Evolutionary conservation across 2,329 filamentous ascomycete genomes (phyloP).

Genomic region (Macrophomina tecta): DNA sequence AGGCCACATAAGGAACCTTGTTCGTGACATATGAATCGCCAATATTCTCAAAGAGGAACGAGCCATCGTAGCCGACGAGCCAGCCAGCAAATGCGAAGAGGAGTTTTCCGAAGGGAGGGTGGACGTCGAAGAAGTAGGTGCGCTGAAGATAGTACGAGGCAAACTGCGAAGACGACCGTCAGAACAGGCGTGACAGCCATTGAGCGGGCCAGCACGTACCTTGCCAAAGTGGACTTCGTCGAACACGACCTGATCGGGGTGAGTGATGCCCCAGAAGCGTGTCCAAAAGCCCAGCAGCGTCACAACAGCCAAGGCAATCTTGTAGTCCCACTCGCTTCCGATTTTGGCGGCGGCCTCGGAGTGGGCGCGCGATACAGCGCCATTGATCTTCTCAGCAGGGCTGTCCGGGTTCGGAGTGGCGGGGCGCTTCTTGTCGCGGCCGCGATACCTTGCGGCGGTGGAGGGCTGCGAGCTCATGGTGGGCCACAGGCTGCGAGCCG

Average conservation of each 20-base stretch:
- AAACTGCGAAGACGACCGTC: conserved; percentile 45
- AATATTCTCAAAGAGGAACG: conserved; percentile 99
- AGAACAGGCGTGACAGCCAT: background rate
- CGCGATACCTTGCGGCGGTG: conserved; percentile 42
- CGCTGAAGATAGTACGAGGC: conserved; percentile 84
- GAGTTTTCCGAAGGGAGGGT: conserved; percentile 97
- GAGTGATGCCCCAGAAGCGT: conserved; percentile 93
- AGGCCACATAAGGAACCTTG: conserved; percentile 96
- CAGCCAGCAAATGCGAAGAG: conserved; percentile 96
- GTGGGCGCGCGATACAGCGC: conserved; percentile 41
- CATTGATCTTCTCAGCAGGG: conserved; percentile 34
- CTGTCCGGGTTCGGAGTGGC: conserved; percentile 44
- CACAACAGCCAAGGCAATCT: conserved; percentile 76
- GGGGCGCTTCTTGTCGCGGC: conserved; percentile 46
- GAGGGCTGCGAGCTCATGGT: conserved; percentile 25
- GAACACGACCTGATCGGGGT: conserved; percentile 96
- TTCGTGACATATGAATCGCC: conserved; percentile 97
- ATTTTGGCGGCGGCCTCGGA: conserved; percentile 41
- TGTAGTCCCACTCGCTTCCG: conserved; percentile 80
- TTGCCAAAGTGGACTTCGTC: conserved; percentile 99
- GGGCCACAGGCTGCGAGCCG: conserved; percentile 35
- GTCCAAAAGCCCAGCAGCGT: conserved; percentile 87
- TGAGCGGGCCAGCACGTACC: conserved; percentile 60
- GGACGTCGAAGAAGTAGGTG: conserved; percentile 99
- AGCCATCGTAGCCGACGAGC: conserved; percentile 95